Conservation (phyloP, 257 asterid species). For the Salvia rosmarinus region DNA sequence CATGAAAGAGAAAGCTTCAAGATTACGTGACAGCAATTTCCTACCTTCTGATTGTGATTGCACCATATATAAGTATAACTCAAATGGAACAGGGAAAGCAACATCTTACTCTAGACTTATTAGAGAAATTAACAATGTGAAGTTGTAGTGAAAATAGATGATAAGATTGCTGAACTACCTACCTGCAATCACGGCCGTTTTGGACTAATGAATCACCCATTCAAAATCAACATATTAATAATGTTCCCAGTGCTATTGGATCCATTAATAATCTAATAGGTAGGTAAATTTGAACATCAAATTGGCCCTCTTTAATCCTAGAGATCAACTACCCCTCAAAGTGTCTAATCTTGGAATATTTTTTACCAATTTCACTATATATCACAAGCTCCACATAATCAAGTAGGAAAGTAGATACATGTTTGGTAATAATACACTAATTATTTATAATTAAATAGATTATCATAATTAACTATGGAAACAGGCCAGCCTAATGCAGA, state of each 20-base stretch:
- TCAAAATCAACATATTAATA: slow-evolving; percentile 21
- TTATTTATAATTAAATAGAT: slow-evolving; percentile 1
- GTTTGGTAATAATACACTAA: neutral
- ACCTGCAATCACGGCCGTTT: slow-evolving; percentile 18
- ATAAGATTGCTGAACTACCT: slow-evolving; percentile 36
- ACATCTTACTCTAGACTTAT: slow-evolving; percentile 8
- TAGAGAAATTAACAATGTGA: neutral
- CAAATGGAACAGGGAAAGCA: slow-evolving; percentile 26
- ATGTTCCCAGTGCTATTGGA: neutral
- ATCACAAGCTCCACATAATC: neutral
- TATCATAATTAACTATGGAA: neutral
- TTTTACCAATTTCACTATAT: neutral
- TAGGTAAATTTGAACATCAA: neutral
- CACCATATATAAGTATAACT: neutral
- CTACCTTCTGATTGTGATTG: slow-evolving; percentile 4
- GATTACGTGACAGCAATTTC: neutral
- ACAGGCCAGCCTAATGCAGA: neutral
- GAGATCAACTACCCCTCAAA: neutral
- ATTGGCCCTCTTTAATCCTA: neutral
- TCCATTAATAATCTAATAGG: neutral
- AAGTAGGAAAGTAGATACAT: neutral
- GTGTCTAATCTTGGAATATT: neutral
- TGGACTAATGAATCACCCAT: slow-evolving; percentile 14
- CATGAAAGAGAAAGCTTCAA: neutral
- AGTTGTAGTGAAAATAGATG: slow-evolving; percentile 3